Evolutionary conservation across 2,329 filamentous ascomycete species (phyloP).

Genomic region (Pseudogymnoascus sp.): DNA sequence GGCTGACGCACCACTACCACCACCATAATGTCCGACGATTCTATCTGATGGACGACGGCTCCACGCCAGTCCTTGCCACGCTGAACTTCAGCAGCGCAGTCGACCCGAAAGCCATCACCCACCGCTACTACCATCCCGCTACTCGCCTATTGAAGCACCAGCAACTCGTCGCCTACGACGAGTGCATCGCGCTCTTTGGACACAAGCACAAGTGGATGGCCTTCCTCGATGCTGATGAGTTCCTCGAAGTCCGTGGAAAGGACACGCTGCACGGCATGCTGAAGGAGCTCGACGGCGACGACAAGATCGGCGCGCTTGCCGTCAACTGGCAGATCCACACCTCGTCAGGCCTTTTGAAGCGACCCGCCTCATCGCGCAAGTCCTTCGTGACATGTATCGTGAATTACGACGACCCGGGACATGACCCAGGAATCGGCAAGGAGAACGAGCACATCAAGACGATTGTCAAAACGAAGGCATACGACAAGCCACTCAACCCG

Average conservation of each 20-base stretch:
- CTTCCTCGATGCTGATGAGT: slow-evolving; percentile 28
- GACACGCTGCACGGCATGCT: slow-evolving; percentile 26
- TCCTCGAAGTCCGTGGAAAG: slow-evolving; percentile 23
- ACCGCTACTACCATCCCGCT: slow-evolving; percentile 19
- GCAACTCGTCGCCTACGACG: slow-evolving; percentile 21
- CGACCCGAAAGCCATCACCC: slow-evolving; percentile 21
- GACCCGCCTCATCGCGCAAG: slow-evolving; percentile 22
- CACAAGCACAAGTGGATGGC: slow-evolving; percentile 28
- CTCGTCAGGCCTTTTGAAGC: slow-evolving; percentile 23
- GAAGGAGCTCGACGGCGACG: slow-evolving; percentile 21
- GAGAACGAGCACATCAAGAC: slow-evolving; percentile 29
- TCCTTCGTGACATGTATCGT: slow-evolving; percentile 26
- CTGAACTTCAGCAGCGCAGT: slow-evolving; percentile 13
- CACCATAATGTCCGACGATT: slow-evolving; percentile 22
- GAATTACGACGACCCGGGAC: slow-evolving; percentile 17
- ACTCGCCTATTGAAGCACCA: slow-evolving; percentile 10
- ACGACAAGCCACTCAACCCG: slow-evolving; percentile 17
- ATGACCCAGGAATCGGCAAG: slow-evolving; percentile 15
- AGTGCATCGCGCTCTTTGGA: slow-evolving; percentile 21
- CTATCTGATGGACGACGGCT: slow-evolving; percentile 26
- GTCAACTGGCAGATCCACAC: slow-evolving; percentile 30
- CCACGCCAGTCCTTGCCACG: slow-evolving; percentile 18
- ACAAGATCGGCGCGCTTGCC: slow-evolving; percentile 27
- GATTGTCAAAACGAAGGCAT: slow-evolving; percentile 26
- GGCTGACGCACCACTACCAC: slow-evolving; percentile 23